These are phyloP conservation scores for Pichia sp. DNA, from an alignment of 1,139 yeast genomes.

Conservation along the genomic window DNA sequence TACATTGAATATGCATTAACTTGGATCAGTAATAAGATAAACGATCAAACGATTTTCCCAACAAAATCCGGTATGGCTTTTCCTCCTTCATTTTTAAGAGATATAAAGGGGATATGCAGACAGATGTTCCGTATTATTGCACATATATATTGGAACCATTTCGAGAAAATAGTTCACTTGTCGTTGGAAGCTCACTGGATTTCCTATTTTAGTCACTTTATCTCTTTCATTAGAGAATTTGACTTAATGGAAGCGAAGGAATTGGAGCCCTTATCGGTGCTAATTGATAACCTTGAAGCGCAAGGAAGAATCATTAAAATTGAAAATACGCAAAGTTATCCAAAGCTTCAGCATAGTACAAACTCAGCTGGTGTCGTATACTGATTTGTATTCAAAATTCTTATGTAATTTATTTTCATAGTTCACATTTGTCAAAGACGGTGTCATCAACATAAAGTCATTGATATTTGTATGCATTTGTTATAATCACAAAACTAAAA, in stretches of 20 bases:
- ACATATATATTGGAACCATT: conserved; percentile 89
- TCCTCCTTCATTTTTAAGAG: conserved; percentile 79
- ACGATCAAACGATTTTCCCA: conserved; percentile 87
- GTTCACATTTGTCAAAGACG: too few relatives aligned
- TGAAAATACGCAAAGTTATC: conserved; percentile 12
- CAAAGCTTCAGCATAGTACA: neutral
- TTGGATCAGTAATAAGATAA: conserved; percentile 84
- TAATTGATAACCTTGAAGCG: conserved; percentile 73
- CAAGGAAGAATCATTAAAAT: conserved; percentile 68
- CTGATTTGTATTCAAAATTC: neutral
- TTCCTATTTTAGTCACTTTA: conserved; percentile 93
- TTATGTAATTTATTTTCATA: neutral
- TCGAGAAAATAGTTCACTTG: conserved; percentile 84
- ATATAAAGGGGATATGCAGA: conserved; percentile 77
- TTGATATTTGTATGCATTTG: too few relatives aligned
- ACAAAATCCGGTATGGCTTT: conserved; percentile 92
- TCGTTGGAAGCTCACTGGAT: conserved; percentile 97
- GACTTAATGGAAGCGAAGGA: conserved; percentile 74
- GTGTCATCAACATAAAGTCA: too few relatives aligned
- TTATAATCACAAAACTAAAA: too few relatives aligned
- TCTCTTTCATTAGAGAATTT: conserved; percentile 82
- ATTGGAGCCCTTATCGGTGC: conserved; percentile 68
- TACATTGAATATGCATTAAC: conserved; percentile 88
- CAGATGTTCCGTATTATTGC: conserved; percentile 98
- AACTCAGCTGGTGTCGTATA: conserved; percentile 11